Conservation (phyloP, 106 monocot species). For the Iris macrosiphon region DNA sequence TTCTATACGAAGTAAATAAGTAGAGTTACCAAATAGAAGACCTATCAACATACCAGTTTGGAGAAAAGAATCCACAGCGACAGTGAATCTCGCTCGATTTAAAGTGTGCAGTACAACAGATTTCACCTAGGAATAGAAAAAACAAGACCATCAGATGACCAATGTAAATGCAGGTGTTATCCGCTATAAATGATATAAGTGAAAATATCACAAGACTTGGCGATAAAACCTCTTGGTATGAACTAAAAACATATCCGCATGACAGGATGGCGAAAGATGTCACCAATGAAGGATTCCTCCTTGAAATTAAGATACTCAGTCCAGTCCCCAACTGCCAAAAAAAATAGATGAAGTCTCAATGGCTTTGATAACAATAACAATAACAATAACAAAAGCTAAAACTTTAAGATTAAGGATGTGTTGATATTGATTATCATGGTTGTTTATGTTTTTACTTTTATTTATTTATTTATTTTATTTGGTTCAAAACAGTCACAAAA, state of each 20-base stretch:
- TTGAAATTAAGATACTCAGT: slow-evolving; percentile 86
- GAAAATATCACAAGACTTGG: neutral
- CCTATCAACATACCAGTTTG: slow-evolving; percentile 62
- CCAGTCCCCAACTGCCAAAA: slow-evolving; percentile 90
- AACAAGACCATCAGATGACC: neutral
- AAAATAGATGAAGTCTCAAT: slow-evolving; percentile 7
- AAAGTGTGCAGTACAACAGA: slow-evolving; percentile 91
- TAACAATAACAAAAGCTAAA: too few species aligned
- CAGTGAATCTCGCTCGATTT: slow-evolving; percentile 89
- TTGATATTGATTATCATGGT: too few species aligned
- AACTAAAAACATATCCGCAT: slow-evolving; percentile 90
- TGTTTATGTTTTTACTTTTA: too few species aligned
- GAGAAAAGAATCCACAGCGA: slow-evolving; percentile 91
- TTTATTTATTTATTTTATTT: too few species aligned
- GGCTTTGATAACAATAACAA: neutral
- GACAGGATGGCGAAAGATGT: slow-evolving; percentile 84
- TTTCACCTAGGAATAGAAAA: slow-evolving; percentile 71
- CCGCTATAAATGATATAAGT: slow-evolving; percentile 1
- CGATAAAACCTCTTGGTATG: slow-evolving; percentile 75
- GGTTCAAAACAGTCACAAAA: too few species aligned
- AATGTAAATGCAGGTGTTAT: neutral
- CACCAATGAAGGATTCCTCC: slow-evolving; percentile 79
- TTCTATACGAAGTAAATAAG: too few species aligned
- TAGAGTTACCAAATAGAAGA: too few species aligned
- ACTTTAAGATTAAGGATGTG: too few species aligned